Conservation (phyloP, 164 flowering plant species). For the Cinnamomum micranthum region DNA sequence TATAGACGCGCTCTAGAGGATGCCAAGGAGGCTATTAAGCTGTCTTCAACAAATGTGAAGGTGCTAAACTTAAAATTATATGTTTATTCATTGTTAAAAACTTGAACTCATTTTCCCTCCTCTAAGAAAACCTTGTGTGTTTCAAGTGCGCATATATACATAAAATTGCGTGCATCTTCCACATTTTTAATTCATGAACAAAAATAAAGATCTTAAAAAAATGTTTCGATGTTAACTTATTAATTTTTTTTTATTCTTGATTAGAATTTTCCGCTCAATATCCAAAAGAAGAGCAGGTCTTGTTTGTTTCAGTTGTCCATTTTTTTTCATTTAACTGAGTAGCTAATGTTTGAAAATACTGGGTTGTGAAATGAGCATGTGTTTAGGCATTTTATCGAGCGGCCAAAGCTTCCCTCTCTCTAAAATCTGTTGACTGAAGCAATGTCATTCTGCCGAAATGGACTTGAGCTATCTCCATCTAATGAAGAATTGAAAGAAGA, state of each 20-base stretch:
- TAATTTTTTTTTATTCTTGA: too few relatives aligned
- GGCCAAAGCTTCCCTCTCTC: slow-evolving; percentile 69
- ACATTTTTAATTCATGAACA: neutral
- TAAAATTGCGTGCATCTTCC: neutral
- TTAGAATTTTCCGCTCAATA: neutral
- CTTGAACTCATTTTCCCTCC: neutral
- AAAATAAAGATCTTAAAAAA: neutral
- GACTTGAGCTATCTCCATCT: slow-evolving; percentile 50
- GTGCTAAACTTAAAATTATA: slow-evolving; percentile 21
- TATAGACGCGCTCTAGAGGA: slow-evolving; percentile 73
- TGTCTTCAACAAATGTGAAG: slow-evolving; percentile 64
- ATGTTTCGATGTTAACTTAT: neutral
- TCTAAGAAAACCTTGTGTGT: neutral
- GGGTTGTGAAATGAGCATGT: neutral
- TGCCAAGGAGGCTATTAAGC: slow-evolving; percentile 75
- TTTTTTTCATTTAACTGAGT: neutral
- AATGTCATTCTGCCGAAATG: slow-evolving; percentile 46
- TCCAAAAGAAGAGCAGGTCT: neutral
- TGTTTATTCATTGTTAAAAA: neutral
- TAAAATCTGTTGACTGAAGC: slow-evolving; percentile 73
- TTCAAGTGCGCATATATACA: neutral
- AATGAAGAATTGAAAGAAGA: slow-evolving; percentile 81
- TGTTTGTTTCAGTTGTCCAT: neutral
- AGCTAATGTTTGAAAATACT: neutral
- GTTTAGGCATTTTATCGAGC: slow-evolving; percentile 86